Evolutionary conservation across 164 flowering plant species (phyloP), one percentile per base, ranked within the genome.

Genomic region (Berberis vulgaris): DNA sequence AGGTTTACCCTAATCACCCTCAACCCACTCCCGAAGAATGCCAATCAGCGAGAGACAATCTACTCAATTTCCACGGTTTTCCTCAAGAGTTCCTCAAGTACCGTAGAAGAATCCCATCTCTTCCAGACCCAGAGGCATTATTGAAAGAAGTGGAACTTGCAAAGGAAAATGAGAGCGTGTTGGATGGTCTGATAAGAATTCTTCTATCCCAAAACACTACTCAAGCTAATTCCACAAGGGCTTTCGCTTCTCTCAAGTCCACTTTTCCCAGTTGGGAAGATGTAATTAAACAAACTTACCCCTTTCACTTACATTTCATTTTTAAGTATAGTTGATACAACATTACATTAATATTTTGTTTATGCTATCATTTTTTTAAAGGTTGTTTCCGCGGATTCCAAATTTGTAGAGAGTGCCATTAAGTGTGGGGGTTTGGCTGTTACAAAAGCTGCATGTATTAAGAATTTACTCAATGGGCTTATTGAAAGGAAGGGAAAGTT

Each of bases 341-440:
- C 11, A 2, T 9, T 3, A 41, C 11, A 38, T 6, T 13, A 13
- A 13, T 50, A 12, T 40, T 53, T 38, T 43, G 13, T 38, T 26
- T 57, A 45, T 5, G 40, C 38, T 69, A 43, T n/a, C 41, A 55
- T 38, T 53, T 69, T 40, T 65, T 49, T 65, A 49, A 57, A 92
- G 98, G 98, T 89, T 71, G 82, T 82, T 74, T 81, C 77, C 53
- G 93, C 93, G 43, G 96, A 89, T 40, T 56, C 80, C 1, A 85
- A 80, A 67, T 69, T 64, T 59, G 55, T 92, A 55, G 90, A 89
- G 77, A 68, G 83, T 79, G 83, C 91, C 13, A 92, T 92, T 64
- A 84, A 85, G 72, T 89, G 97, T 69, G 96, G 98, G 69, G 98
- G 98, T 57, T 78, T 92, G 63, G 97, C 98, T 12, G 82, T 75